Conservation (phyloP, 169 alveolate genomes). For the Babesia divergens region DNA sequence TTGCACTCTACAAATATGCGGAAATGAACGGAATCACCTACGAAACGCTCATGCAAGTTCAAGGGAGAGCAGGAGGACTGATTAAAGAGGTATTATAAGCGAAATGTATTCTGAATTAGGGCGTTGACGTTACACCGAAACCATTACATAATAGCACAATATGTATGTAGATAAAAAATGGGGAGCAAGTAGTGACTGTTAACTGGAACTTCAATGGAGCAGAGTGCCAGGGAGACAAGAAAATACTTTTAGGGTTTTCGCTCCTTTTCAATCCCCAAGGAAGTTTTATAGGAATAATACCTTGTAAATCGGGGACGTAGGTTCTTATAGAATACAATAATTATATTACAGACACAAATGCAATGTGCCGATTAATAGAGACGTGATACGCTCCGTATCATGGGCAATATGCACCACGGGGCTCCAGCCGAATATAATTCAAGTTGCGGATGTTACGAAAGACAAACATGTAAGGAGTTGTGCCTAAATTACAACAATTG, state of each 20-base stretch:
- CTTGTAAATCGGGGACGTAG: slow-evolving; percentile 51
- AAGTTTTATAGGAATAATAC: slow-evolving; percentile 27
- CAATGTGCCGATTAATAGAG: slow-evolving; percentile 34
- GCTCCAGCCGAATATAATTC: slow-evolving; percentile 46
- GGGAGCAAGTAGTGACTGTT: slow-evolving; percentile 5
- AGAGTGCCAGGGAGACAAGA: slow-evolving; percentile 42
- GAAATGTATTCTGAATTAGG: background rate
- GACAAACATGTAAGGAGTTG: background rate
- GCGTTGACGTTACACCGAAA: background rate
- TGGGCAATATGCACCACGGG: slow-evolving; percentile 58
- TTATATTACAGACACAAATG: slow-evolving; percentile 13
- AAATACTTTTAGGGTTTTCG: slow-evolving; percentile 37
- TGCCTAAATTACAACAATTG: background rate
- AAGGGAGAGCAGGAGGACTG: slow-evolving; percentile 33
- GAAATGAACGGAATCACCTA: slow-evolving; percentile 58
- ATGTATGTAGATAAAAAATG: slow-evolving; percentile 38
- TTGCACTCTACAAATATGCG: slow-evolving; percentile 53
- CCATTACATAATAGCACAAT: background rate
- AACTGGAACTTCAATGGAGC: slow-evolving; percentile 13
- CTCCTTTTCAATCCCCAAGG: slow-evolving; percentile 28
- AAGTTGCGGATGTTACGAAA: slow-evolving; percentile 21
- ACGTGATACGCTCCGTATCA: slow-evolving; percentile 4
- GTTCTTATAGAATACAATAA: background rate
- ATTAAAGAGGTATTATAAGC: slow-evolving; percentile 18
- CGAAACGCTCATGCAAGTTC: slow-evolving; percentile 30